Evolutionary conservation across 2,329 filamentous ascomycete species (phyloP).

Genomic region (Pseudogymnoascus sp.): DNA sequence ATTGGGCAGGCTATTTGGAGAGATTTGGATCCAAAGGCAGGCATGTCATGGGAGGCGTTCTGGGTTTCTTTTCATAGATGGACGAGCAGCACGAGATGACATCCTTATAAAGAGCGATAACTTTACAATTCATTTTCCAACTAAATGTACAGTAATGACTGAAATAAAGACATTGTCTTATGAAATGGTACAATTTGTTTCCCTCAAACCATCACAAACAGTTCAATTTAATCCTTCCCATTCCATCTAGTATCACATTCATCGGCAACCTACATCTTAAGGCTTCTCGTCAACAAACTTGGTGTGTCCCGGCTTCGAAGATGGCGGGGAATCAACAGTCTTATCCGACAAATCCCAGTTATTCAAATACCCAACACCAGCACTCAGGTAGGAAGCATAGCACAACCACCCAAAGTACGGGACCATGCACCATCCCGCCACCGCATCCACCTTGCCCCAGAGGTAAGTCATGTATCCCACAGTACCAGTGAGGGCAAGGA

Average conservation of each 20-base stretch:
- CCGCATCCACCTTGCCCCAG: slow-evolving; percentile 66
- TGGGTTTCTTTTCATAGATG: slow-evolving; percentile 3
- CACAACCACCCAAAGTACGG: slow-evolving; percentile 82
- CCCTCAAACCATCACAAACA: neutral
- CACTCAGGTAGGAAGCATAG: slow-evolving; percentile 80
- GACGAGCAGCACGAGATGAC: neutral
- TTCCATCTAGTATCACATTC: slow-evolving; percentile 17
- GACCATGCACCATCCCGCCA: slow-evolving; percentile 64
- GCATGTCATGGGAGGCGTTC: neutral
- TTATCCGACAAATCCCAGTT: slow-evolving; percentile 49
- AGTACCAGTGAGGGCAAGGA: slow-evolving; percentile 62
- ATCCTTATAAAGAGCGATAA: neutral
- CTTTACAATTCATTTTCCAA: neutral
- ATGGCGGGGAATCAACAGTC: slow-evolving; percentile 23
- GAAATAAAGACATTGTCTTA: neutral
- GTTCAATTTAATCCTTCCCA: slow-evolving; percentile 14
- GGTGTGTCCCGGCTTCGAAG: slow-evolving; percentile 21
- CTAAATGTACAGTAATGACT: neutral
- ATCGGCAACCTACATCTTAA: slow-evolving; percentile 16
- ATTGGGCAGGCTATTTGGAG: neutral
- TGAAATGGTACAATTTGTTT: neutral
- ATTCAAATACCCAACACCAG: slow-evolving; percentile 61
- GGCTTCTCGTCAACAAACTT: slow-evolving; percentile 29
- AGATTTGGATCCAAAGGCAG: neutral
- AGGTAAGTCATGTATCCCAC: slow-evolving; percentile 67